phyloP scores from a whole-genome alignment of 1,284 basidiomycete species.

The Cutaneotrichosporon cutaneum region DNA sequence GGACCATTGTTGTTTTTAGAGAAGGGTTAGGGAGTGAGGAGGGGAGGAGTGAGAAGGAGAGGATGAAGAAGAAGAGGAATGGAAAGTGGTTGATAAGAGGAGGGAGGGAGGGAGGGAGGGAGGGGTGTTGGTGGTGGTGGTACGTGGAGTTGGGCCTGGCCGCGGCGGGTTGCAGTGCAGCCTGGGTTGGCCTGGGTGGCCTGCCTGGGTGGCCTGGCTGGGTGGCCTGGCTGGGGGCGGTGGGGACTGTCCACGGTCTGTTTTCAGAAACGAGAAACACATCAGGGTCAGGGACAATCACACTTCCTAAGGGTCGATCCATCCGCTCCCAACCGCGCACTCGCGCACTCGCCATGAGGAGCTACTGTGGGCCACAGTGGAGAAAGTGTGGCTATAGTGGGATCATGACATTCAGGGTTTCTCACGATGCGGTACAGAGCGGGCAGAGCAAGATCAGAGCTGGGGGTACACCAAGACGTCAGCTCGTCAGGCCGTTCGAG shows the following conservation, averaged over 20 bases:
- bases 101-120: neutral
- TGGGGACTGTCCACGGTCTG: too few species aligned
- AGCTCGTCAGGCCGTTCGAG: too few species aligned
- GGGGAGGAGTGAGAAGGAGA: neutral
- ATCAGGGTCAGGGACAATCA: neutral
- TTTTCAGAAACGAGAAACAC: conserved; percentile 11
- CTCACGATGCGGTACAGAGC: too few species aligned
- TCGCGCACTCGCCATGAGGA: neutral
- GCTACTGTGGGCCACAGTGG: neutral
- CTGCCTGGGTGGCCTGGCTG: too few species aligned
- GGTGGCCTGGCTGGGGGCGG: neutral
- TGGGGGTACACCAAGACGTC: too few species aligned
- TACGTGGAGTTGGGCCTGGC: neutral
- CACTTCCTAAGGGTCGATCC: neutral
- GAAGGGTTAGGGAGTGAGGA: conserved; percentile 9
- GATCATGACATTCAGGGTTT: neutral
- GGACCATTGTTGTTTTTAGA: conserved; percentile 44
- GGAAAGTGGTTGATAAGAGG: neutral
- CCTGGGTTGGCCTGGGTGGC: neutral
- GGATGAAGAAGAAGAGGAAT: neutral
- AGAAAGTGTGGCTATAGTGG: neutral
- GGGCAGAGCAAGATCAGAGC: too few species aligned
- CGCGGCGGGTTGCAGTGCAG: too few species aligned
- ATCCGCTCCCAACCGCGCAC: neutral
- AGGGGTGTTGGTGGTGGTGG: neutral